A percentile compares a stretch with the other conserved stretches of the same genome.
Evolutionary conservation across 2,329 filamentous ascomycete genomes (phyloP).

Genomic region (Cytospora chrysosperma): DNA sequence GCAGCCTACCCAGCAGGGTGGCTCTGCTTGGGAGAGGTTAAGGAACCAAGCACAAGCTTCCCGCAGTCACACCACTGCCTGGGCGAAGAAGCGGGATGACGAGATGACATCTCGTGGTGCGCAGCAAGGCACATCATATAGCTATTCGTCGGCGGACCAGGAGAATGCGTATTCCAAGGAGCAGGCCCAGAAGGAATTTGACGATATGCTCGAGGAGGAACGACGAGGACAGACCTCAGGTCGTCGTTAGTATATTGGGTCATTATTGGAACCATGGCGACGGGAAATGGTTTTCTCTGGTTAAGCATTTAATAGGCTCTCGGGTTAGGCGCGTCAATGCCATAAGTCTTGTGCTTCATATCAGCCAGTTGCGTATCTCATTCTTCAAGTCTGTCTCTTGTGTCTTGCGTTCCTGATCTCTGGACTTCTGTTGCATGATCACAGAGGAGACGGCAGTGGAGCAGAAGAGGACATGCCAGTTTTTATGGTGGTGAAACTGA

Average conservation of each 20-base stretch:
- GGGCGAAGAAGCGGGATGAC: constrained; percentile 28
- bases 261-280: not conserved
- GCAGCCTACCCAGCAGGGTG: constrained; percentile 1
- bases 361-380: not conserved
- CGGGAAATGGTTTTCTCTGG: not conserved
- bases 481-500: too few relatives aligned
- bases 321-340: not conserved
- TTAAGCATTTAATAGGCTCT: not conserved
- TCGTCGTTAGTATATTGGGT: not conserved
- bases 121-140: constrained; percentile 29
- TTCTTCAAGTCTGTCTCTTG: not conserved
- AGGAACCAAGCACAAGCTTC: constrained; percentile 19
- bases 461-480: not conserved
- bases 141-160: constrained; percentile 38
- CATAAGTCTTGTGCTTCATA: not conserved
- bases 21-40: constrained; percentile 25
- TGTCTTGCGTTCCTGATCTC: not conserved
- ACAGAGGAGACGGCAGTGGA: not conserved
- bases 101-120: constrained; percentile 23
- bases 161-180: constrained; percentile 40
- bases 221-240: constrained; percentile 15
- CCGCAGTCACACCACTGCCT: not conserved
- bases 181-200: constrained; percentile 52
- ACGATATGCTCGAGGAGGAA: constrained; percentile 47
- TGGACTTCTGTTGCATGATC: not conserved